phyloP scores from a whole-genome alignment of 2,329 filamentous ascomycete genomes.

The Botrytis sinoallii region DNA sequence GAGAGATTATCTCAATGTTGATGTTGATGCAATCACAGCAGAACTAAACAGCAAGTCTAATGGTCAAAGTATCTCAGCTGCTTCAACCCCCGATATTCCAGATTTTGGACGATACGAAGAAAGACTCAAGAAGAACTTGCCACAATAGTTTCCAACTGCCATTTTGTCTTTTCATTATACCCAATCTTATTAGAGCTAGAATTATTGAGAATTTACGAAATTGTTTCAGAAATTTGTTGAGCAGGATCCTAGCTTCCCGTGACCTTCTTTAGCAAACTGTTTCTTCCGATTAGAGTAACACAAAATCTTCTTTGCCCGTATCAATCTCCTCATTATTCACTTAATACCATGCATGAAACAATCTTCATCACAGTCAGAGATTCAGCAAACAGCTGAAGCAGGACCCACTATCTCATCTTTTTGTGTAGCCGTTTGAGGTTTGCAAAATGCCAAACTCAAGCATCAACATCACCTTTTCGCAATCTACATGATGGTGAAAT shows the following conservation, averaged over 20 bases:
- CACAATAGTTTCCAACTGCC: conserved; percentile 11
- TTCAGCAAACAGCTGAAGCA: conserved; percentile 10
- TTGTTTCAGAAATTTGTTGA: not conserved
- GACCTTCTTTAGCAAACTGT: conserved; percentile 19
- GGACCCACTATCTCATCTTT: not conserved
- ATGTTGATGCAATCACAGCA: conserved; percentile 73
- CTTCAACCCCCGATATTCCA: conserved; percentile 4
- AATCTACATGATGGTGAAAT: not conserved
- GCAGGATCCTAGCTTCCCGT: conserved; percentile 2
- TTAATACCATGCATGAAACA: conserved; percentile 15
- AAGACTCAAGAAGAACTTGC: conserved; percentile 18
- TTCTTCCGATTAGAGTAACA: conserved; percentile 17
- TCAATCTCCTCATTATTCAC: not conserved
- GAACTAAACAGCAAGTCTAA: conserved; percentile 44
- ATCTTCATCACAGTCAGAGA: conserved; percentile 8
- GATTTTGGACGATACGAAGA: conserved; percentile 16
- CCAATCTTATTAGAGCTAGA: conserved; percentile 3
- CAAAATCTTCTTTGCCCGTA: conserved; percentile 6
- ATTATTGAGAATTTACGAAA: not conserved
- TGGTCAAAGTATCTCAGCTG: not conserved
- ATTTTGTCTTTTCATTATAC: conserved; percentile 1
- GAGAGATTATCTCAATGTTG: conserved; percentile 71
- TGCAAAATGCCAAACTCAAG: conserved; percentile 2
- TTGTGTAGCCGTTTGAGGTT: conserved; percentile 18
- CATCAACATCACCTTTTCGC: conserved; percentile 1